Evolutionary conservation across 1,284 basidiomycete species (phyloP).

Genomic region (Xerocomus amazonicus): DNA sequence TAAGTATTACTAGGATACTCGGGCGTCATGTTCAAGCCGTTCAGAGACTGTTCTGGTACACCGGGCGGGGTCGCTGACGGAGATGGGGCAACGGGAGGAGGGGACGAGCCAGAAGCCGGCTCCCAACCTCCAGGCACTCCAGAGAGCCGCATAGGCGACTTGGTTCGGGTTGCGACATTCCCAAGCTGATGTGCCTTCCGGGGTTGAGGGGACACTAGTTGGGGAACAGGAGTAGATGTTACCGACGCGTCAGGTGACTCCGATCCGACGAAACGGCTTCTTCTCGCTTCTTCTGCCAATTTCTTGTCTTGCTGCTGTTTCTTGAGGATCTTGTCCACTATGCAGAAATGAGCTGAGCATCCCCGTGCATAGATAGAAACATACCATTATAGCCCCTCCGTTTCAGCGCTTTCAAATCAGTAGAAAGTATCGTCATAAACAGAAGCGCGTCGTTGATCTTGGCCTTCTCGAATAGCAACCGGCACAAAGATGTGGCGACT

Average conservation of each 20-base stretch:
- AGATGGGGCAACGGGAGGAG: conserved; percentile 5
- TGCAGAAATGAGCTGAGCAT: background rate
- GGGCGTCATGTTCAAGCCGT: conserved; percentile 8
- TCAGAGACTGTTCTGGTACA: conserved; percentile 6
- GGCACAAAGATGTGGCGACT: conserved; percentile 78
- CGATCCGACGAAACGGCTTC: conserved; percentile 26
- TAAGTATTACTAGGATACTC: conserved; percentile 6
- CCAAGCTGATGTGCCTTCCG: conserved; percentile 2
- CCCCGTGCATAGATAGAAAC: conserved; percentile 8
- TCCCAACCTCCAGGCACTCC: conserved; percentile 27
- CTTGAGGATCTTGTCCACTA: conserved; percentile 88
- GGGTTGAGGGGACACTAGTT: conserved; percentile 15
- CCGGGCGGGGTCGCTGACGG: background rate
- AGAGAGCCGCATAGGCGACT: conserved; percentile 21
- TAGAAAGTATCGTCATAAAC: conserved; percentile 91
- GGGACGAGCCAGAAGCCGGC: conserved; percentile 8
- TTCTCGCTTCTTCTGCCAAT: conserved; percentile 49
- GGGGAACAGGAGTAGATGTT: conserved; percentile 3
- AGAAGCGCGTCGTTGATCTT: conserved; percentile 82
- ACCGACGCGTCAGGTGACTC: conserved; percentile 8
- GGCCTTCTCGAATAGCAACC: conserved; percentile 68
- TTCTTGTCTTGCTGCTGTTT: conserved; percentile 77
- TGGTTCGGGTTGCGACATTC: conserved; percentile 10
- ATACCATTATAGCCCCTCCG: conserved; percentile 83
- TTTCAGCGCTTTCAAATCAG: conserved; percentile 80